A percentile compares a stretch with the other conserved stretches of the same genome.
Evolutionary conservation across 202 grass and related monocot species (phyloP).

Genomic region (Tripidium arundinaceum): DNA sequence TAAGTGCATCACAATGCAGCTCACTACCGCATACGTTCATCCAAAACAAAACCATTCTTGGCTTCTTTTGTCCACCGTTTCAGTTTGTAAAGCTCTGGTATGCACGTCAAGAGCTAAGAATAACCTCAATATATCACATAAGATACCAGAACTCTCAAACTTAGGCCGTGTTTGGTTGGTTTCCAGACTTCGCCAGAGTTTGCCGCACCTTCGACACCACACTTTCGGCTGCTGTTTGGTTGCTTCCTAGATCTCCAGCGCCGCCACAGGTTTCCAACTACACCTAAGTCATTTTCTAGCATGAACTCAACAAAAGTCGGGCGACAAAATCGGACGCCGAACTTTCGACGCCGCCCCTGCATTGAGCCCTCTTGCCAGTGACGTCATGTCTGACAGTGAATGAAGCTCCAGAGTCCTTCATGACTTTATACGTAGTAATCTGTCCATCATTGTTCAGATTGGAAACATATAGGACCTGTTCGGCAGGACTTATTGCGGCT

Average conservation of each 20-base stretch:
- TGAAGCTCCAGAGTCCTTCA: conserved; percentile 18
- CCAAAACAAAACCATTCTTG: conserved; percentile 59
- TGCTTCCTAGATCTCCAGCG: too few species aligned
- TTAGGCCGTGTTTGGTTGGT: too few species aligned
- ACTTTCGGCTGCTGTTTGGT: too few species aligned
- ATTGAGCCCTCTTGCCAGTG: conserved; percentile 43
- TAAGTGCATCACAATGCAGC: conserved; percentile 60
- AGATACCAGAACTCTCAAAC: conserved; percentile 52
- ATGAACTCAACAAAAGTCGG: too few species aligned
- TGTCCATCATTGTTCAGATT: conserved; percentile 38
- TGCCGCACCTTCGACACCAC: too few species aligned
- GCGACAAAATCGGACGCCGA: too few species aligned
- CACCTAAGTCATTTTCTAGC: too few species aligned
- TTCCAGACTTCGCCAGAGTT: too few species aligned
- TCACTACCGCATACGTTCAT: conserved; percentile 50
- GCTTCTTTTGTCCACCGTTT: conserved; percentile 66
- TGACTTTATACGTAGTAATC: conserved; percentile 44
- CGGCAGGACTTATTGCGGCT: too few species aligned
- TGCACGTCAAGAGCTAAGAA: conserved; percentile 52
- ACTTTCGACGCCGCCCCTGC: too few species aligned
- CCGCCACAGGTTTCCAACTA: too few species aligned
- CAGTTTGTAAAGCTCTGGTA: conserved; percentile 59
- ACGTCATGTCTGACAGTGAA: conserved; percentile 44
- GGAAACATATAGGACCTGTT: too few species aligned
- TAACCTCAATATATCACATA: conserved; percentile 64